Base-by-base conservation (phyloP, 176 grass and related monocot genomes). In the Zizania latifolia region DNA sequence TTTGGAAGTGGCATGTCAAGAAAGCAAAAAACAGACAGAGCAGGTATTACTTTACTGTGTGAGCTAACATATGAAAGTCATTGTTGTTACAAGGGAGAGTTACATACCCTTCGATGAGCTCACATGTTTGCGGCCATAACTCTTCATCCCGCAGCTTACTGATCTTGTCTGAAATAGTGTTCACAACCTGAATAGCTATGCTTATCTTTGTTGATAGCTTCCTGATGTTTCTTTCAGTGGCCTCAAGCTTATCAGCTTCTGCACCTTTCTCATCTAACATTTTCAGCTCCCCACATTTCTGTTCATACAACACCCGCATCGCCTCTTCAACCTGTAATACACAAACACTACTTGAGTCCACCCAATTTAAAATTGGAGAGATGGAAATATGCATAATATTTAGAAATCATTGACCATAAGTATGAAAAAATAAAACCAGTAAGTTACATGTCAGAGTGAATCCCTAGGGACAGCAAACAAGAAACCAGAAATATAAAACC, bases 161-260 rank as follows among this genome's bases (percentile, higher is more conserved):
- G n/a, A 99, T 99, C 80, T 92, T 94, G 10, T 82, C 74, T 57
- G 96, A 94, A 74, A 99, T 90, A 57, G 87, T 77, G 78, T 86
- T 88, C 21, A 99, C 92, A 59, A 99, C 76, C 68, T 99, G 96
- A 78, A 99, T 99, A 14, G 92, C 92, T 63, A 99, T 92, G 86
- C 86, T 95, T 84, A 99, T 90, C 83, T 80, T 94, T 48, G 92
- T 95, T 44, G 96, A 99, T 75, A 99, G 72, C 68, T 99, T 99
- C 62, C 89, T 89, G 69, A 99, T 92, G 76, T 63, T 76, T 28
- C 39, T 69, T 76, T 95, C 84, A 19, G 82, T 81, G 4, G 84
- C 82, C 40, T 90, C 85, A 82, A 99, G 78, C 76, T 95, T 95
- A 24, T 88, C 58, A 65, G 84, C 76, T 77, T 99, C 96, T n/a